Conservation (phyloP, 768 basidiomycete genomes). For the Leccinum rimulosum region DNA sequence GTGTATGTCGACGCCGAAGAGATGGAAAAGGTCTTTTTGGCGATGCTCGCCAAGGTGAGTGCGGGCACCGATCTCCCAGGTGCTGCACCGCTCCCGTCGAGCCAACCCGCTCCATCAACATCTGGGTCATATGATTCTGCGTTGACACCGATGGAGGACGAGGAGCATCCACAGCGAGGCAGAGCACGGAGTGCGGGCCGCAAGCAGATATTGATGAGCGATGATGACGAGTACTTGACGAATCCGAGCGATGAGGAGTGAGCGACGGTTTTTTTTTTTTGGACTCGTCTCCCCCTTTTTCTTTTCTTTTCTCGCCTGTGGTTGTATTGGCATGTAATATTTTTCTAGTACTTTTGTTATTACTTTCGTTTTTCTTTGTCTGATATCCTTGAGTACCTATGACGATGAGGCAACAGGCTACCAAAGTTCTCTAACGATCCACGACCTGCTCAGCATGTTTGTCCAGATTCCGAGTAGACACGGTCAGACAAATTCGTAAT, state of each 20-base stretch:
- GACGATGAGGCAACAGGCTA: no score
- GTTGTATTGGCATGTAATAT: neutral
- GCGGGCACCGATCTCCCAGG: constrained; percentile 74
- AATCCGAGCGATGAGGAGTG: constrained; percentile 69
- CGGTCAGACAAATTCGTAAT: no score
- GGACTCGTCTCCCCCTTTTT: neutral
- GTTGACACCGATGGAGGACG: constrained; percentile 80
- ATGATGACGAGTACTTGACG: constrained; percentile 62
- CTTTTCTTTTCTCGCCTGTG: neutral
- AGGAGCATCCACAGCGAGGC: constrained; percentile 59
- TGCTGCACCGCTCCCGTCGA: constrained; percentile 43
- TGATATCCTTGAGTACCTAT: neutral
- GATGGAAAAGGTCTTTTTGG: constrained; percentile 87
- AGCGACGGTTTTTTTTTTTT: constrained; percentile 2
- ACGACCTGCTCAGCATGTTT: no score
- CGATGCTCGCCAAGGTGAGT: constrained; percentile 62
- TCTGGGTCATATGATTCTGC: constrained; percentile 61
- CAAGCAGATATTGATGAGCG: constrained; percentile 73
- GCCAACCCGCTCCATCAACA: constrained; percentile 31
- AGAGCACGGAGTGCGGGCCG: constrained; percentile 59
- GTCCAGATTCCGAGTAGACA: no score
- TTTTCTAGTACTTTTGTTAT: neutral
- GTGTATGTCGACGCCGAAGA: constrained; percentile 92
- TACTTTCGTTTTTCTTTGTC: neutral
- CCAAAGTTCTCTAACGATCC: no score